Evolutionary conservation across 1,139 yeast genomes (phyloP), one percentile per base, ranked within the genome.

Genomic region (Debaryomyces coudertii): DNA sequence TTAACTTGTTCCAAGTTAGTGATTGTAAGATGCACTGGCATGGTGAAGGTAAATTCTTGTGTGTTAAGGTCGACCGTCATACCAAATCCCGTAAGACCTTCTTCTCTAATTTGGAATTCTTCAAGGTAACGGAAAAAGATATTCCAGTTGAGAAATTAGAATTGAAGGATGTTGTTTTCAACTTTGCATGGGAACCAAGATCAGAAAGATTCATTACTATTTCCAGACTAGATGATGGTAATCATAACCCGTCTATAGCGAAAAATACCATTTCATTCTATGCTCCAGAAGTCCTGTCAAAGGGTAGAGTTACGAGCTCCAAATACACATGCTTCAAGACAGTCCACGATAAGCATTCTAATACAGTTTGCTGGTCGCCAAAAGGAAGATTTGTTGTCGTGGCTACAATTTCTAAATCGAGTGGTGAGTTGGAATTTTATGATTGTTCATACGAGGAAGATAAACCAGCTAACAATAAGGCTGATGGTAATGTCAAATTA

Each of bases 11-110:
- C 77, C 97, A 93, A 71, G 99, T 93, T 48, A 81, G 90, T 48
- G 95, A 88, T 65, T 90, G 96, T 71, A 80, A 87, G 63, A 75
- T 95, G 76, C 92, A 86, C 76, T 95, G 99, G 99, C 98, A 93
- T 70, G 85, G 83, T 54, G 85, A 87, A 58, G 92, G 90, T 53
- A 85, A 84, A 60, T 86, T 76, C 68, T 74, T 95, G 65, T 89
- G 97, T 75, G 95, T 92, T 63, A 90, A 89, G 75, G 97, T 95
- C 55, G 97, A 92, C 67, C 90, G 98, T 73, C 97, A 90, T 70
- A 90, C 97, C 47, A 93, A 93, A 71, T 87, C 97, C 43, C 90
- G 88, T 68, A 95, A 95, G 79, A 88, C 96, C 18, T 71, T 87
- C 46, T 92, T 89, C 78, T 85, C 97, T 51, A 90, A 90, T 65